Evolutionary conservation across 441 rosid genomes (phyloP).

Genomic region (Pelargonium australe): DNA sequence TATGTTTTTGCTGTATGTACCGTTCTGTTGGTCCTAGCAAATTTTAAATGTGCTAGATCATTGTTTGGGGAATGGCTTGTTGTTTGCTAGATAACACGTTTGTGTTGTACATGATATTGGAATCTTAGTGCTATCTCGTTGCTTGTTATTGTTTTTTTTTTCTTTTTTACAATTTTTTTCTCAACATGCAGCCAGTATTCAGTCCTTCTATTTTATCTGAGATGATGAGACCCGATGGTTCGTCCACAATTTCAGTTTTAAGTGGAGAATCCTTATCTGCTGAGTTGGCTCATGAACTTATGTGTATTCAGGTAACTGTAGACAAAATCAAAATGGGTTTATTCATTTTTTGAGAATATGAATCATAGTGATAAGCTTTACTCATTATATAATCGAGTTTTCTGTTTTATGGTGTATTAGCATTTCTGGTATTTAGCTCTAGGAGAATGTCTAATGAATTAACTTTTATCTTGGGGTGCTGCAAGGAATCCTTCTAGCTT

Average conservation of each 20-base stretch:
- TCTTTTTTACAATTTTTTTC: neutral
- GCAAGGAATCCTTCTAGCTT: constrained; percentile 64
- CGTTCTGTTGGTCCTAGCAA: no score
- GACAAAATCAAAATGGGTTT: constrained; percentile 4
- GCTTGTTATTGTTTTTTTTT: constrained; percentile 1
- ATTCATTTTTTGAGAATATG: constrained; percentile 4
- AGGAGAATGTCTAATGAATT: constrained; percentile 22
- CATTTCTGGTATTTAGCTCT: constrained; percentile 13
- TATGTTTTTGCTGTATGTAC: no score
- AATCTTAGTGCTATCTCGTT: no score
- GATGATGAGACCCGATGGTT: constrained; percentile 70
- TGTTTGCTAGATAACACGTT: no score
- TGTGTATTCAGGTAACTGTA: constrained; percentile 64
- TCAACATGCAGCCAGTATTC: constrained; percentile 60
- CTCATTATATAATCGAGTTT: neutral
- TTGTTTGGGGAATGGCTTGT: no score
- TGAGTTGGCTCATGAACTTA: constrained; percentile 76
- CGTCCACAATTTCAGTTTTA: constrained; percentile 57
- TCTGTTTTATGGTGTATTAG: neutral
- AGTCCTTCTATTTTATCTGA: constrained; percentile 72
- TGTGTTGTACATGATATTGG: no score
- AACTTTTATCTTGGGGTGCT: constrained; percentile 28
- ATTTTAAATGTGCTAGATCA: no score
- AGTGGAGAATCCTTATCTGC: constrained; percentile 60
- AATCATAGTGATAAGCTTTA: neutral